phyloP scores from a whole-genome alignment of 495 filamentous ascomycete species.

The Neurospora sp. region DNA sequence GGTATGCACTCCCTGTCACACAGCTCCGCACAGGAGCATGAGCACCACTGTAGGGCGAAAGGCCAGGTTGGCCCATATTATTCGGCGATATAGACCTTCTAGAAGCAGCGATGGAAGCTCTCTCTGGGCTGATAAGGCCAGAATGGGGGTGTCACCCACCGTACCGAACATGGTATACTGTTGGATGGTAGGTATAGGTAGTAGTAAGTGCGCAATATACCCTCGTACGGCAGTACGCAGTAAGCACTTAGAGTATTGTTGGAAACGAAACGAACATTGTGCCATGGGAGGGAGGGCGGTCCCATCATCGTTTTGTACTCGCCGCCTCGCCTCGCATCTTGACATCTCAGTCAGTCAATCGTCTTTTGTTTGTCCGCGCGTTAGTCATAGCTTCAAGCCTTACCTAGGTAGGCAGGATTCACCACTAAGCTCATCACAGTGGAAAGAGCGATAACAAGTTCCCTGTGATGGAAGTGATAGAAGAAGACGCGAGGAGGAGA shows the following conservation, averaged over 20 bases:
- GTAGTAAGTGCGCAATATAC: not conserved
- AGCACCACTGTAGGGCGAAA: too few relatives aligned
- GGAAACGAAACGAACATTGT: not conserved
- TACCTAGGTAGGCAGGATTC: not conserved
- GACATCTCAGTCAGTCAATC: not conserved
- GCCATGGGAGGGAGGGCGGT: not conserved
- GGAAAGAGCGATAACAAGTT: not conserved
- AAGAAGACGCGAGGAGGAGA: not conserved
- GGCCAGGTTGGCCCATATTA: not conserved
- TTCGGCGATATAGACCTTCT: not conserved
- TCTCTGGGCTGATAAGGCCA: not conserved
- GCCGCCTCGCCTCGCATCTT: not conserved
- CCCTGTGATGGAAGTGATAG: not conserved
- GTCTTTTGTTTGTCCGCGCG: not conserved
- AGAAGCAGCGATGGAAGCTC: not conserved
- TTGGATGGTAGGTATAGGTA: not conserved
- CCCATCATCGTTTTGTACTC: not conserved
- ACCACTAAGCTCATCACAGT: not conserved
- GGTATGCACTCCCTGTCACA: not conserved
- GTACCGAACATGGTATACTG: not conserved
- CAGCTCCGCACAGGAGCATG: not conserved
- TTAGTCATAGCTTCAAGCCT: not conserved
- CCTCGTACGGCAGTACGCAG: not conserved
- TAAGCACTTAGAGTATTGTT: not conserved
- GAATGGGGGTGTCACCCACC: not conserved